Conservation (phyloP, 208 protist species). For the Trypanosoma vivax region DNA sequence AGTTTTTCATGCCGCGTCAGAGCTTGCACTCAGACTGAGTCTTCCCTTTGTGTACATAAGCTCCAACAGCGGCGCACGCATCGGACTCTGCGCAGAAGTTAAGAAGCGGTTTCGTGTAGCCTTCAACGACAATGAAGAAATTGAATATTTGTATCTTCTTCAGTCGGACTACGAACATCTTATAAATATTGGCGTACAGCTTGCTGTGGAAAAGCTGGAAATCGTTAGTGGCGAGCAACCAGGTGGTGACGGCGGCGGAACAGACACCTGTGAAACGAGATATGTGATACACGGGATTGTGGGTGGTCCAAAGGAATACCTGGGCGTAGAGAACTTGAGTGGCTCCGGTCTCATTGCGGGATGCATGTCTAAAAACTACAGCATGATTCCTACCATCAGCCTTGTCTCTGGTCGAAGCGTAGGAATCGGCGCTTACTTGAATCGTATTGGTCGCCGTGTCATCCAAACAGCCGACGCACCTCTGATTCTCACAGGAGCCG, state of each 20-base stretch:
- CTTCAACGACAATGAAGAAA: constrained; percentile 82
- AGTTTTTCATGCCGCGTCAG: constrained; percentile 87
- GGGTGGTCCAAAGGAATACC: constrained; percentile 84
- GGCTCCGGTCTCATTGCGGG: constrained; percentile 96
- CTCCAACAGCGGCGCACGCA: constrained; percentile 95
- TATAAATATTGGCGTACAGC: constrained; percentile 7
- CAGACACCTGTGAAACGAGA: constrained; percentile 55
- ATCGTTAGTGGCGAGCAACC: constrained; percentile 30
- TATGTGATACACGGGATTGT: constrained; percentile 92
- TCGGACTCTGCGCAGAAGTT: constrained; percentile 93
- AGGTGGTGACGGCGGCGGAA: too few relatives aligned
- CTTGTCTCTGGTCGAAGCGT: constrained; percentile 95
- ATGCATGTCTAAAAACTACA: constrained; percentile 96
- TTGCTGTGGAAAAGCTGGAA: constrained; percentile 26
- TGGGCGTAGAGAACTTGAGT: constrained; percentile 97
- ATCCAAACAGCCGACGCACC: constrained; percentile 92
- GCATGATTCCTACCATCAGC: constrained; percentile 96
- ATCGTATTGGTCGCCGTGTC: constrained; percentile 94
- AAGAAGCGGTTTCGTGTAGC: constrained; percentile 88
- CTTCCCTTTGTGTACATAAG: constrained; percentile 97
- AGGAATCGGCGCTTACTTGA: constrained; percentile 98
- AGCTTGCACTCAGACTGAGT: constrained; percentile 71
- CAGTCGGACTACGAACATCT: constrained; percentile 79
- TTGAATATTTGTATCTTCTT: constrained; percentile 94
- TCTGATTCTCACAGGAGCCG: constrained; percentile 94